A percentile compares a stretch with the other conserved stretches of the same genome.
Evolutionary conservation across 2,329 filamentous ascomycete species (phyloP).

Genomic region (Colletotrichum cereale): DNA sequence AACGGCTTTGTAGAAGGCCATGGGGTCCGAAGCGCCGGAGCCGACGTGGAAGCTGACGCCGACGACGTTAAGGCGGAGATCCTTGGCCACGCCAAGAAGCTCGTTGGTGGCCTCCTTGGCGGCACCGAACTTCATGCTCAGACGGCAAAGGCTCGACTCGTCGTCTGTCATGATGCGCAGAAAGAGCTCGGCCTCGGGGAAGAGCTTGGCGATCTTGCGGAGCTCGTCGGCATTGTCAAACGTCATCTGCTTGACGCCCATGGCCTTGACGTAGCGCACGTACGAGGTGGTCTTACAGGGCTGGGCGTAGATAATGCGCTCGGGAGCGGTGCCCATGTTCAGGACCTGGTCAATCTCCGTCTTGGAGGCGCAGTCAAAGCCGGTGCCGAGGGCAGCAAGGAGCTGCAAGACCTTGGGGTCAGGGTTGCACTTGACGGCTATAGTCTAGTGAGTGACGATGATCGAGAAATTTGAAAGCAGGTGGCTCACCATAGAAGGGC

Average conservation of each 20-base stretch:
- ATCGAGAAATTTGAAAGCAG: neutral
- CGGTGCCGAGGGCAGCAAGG: constrained; percentile 87
- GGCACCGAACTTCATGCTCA: constrained; percentile 98
- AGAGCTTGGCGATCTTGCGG: constrained; percentile 96
- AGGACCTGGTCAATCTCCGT: constrained; percentile 95
- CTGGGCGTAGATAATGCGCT: constrained; percentile 98
- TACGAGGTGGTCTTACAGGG: constrained; percentile 99
- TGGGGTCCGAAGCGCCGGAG: constrained; percentile 94
- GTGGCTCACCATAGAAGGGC: constrained; percentile 87
- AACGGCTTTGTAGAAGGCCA: constrained; percentile 90
- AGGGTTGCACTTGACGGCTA: constrained; percentile 98
- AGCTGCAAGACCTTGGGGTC: constrained; percentile 90
- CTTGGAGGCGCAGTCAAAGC: constrained; percentile 99
- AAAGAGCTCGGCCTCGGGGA: constrained; percentile 89
- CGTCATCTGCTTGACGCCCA: constrained; percentile 96
- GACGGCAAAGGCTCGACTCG: constrained; percentile 90
- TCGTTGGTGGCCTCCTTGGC: constrained; percentile 83
- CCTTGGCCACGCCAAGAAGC: constrained; percentile 83
- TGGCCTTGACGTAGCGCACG: constrained; percentile 86
- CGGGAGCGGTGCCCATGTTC: constrained; percentile 83
- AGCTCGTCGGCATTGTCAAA: constrained; percentile 99
- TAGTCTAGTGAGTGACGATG: constrained; percentile 15
- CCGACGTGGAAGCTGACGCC: constrained; percentile 99
- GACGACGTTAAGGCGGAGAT: constrained; percentile 89
- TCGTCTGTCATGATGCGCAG: constrained; percentile 97